Evolutionary conservation across 257 asterid species (phyloP).

Genomic region (Linderniella brevidens): DNA sequence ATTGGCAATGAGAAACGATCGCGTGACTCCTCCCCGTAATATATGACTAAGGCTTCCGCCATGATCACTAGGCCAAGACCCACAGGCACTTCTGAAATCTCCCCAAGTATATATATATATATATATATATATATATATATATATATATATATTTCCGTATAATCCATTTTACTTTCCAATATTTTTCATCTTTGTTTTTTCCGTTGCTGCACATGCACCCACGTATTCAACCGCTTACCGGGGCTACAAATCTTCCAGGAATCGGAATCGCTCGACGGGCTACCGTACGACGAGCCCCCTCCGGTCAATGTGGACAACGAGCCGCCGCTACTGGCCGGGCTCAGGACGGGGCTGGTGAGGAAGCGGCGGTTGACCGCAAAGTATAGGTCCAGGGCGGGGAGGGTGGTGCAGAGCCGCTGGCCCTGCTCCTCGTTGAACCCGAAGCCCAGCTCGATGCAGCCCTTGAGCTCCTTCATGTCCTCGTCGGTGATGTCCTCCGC

Average conservation of each 20-base stretch:
- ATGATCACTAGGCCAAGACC: no score
- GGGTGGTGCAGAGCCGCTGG: conserved; percentile 40
- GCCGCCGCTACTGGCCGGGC: conserved; percentile 28
- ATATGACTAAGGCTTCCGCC: no score
- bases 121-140: no score
- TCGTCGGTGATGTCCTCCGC: conserved; percentile 38
- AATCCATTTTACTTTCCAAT: no score
- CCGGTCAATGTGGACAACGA: neutral
- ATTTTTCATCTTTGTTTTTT: no score
- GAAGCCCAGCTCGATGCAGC: conserved; percentile 74
- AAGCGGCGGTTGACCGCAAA: conserved; percentile 56
- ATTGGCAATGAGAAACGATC: no score
- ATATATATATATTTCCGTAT: no score
- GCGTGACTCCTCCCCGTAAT: no score
- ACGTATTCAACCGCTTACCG: no score
- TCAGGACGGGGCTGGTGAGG: conserved; percentile 28
- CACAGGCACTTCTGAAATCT: no score
- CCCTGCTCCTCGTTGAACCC: conserved; percentile 72
- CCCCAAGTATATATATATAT: no score
- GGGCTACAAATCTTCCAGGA: conserved; percentile 32
- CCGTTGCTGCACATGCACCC: no score
- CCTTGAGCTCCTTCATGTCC: conserved; percentile 66
- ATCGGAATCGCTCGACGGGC: conserved; percentile 18
- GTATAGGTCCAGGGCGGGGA: conserved; percentile 76
- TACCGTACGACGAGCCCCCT: neutral